A percentile compares a stretch with the other conserved stretches of the same genome.
These are phyloP conservation scores for Colletotrichum euphorbiae DNA, from an alignment of 2,329 filamentous ascomycete genomes.

Conservation along the genomic window DNA sequence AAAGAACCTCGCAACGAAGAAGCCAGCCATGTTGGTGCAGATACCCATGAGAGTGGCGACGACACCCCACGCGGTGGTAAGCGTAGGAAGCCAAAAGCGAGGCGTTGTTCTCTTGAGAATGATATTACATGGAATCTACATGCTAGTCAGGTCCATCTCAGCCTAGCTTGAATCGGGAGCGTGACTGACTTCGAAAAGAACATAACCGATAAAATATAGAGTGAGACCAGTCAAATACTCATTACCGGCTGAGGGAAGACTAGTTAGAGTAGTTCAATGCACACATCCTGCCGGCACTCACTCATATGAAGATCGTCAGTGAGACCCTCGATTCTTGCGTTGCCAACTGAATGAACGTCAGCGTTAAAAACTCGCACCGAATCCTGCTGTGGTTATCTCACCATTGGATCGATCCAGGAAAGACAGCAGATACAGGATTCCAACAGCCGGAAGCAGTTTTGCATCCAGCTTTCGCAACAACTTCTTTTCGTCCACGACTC, in stretches of 20 bases:
- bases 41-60: constrained; percentile 65
- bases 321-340: constrained; percentile 68
- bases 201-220: constrained; percentile 73
- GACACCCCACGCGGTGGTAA: constrained; percentile 67
- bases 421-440: constrained; percentile 66
- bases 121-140: constrained; percentile 70
- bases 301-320: constrained; percentile 64
- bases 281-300: constrained; percentile 50
- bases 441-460: constrained; percentile 64
- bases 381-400: constrained; percentile 50
- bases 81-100: constrained; percentile 65
- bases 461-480: constrained; percentile 69
- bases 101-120: constrained; percentile 71
- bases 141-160: not conserved
- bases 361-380: constrained; percentile 38
- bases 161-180: rapidly evolving
- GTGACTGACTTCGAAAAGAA: constrained; percentile 62
- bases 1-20: constrained; percentile 66
- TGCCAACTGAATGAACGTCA: constrained; percentile 60
- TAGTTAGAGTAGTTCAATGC: constrained; percentile 41
- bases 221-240: constrained; percentile 75
- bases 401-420: constrained; percentile 70
- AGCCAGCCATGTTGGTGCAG: constrained; percentile 61
- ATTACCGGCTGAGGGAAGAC: constrained; percentile 58
- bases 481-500: constrained; percentile 63